Base-by-base conservation (phyloP, 805 yeast genomes). In the Metschnikowia amazonensis region DNA sequence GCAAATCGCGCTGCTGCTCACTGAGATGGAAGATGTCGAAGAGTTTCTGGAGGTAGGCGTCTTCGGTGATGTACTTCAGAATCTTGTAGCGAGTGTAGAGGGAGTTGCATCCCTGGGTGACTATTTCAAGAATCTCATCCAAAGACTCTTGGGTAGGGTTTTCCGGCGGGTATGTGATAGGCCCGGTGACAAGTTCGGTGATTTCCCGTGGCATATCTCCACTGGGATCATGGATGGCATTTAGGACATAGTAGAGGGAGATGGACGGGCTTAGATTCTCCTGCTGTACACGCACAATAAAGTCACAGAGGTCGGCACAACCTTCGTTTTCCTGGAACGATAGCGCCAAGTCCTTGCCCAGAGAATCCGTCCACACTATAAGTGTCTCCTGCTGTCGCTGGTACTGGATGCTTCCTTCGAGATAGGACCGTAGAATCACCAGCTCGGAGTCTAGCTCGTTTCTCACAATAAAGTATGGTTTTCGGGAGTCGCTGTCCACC, bases 301-400 rank as follows among this genome's bases (percentile, higher is more conserved):
- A 90, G 41, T 87, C 92, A 61, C 96, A 89, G 36, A 90, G 59
- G 5, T 81, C 78, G 10, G 86, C 78, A 64, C 99, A 92, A 0
- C 97, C 98, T 37, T 84, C 85, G 29, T 87, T 81, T 57, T 89
- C 97, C 63, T 92, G 97, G 63, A 92, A 92, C 37, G 95, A 85
- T 20, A 92, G 71, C 1, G 98, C 98, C 51, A 88, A 80, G 63
- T 89, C 95, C 43, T 75, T 76, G 4, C 75, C 76, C 6, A 84
- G 81, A 16, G 76, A 74, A 58, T 88, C 96, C 8, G 95, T 86
- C 98, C 98, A 92, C 17, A 92, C 96, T 8, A 92, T 88, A 39
- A 92, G 70, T 0, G 97, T 89, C 47, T 89, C 97, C 60, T 89
- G 96, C 59, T 94, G 98, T 58, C 95, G 77, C 61, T 92, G 97